These are phyloP conservation scores for Chlorella vulgaris DNA, from an alignment of 139 green algal species.

Conservation along the genomic window DNA sequence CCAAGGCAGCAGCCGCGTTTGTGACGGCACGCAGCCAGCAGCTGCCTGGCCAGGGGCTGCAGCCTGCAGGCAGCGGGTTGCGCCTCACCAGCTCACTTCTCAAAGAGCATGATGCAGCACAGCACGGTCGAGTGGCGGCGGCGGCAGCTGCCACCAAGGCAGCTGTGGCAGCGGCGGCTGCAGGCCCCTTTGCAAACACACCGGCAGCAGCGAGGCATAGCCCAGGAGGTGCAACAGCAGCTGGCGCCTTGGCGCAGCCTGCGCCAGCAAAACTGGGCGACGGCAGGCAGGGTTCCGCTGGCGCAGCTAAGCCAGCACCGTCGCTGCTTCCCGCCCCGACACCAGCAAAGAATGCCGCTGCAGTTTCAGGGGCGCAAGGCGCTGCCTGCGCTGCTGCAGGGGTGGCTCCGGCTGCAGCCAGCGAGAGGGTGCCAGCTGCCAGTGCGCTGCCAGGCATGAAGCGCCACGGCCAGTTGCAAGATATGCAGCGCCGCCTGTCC, in stretches of 20 bases:
- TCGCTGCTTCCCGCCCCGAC: neutral
- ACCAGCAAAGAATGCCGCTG: too few species aligned
- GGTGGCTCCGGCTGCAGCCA: too few species aligned
- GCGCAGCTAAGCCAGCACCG: neutral
- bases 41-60: too few species aligned
- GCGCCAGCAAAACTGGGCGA: too few species aligned
- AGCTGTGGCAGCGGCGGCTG: neutral
- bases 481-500: neutral
- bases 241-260: neutral
- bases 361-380: too few species aligned
- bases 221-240: neutral
- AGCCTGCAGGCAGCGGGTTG: neutral
- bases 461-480: neutral
- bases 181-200: neutral
- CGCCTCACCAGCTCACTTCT: neutral
- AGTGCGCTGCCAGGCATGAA: too few species aligned
- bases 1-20: neutral
- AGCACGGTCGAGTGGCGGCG: neutral
- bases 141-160: neutral
- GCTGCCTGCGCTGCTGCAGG: too few species aligned
- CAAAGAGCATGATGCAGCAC: neutral
- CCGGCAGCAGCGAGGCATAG: neutral
- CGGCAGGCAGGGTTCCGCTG: neutral
- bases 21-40: too few species aligned
- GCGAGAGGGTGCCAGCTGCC: too few species aligned